A percentile compares a stretch with the other conserved stretches of the same genome.
phyloP scores from a whole-genome alignment of 2,329 filamentous ascomycete species.

The Paraconiothyrium brasiliense region DNA sequence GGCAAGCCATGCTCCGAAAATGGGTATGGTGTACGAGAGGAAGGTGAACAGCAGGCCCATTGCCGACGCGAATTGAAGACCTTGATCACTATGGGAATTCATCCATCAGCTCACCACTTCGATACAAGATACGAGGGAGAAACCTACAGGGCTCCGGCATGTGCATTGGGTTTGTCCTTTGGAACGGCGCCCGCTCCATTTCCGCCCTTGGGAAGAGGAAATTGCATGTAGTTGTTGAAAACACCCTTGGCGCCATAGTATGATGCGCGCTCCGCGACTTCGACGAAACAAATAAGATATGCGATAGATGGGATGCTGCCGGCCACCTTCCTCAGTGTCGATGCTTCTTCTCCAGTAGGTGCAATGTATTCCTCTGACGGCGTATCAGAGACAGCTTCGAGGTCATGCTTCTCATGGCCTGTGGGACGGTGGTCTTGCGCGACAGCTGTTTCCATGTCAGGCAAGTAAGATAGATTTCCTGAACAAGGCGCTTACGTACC shows the following conservation, averaged over 20 bases:
- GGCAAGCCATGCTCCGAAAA: slow-evolving; percentile 56
- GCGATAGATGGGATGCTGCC: slow-evolving; percentile 61
- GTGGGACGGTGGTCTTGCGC: neutral
- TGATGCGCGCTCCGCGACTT: slow-evolving; percentile 69
- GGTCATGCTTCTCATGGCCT: slow-evolving; percentile 1
- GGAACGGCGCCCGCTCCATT: slow-evolving; percentile 47
- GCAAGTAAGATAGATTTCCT: neutral
- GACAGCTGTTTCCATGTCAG: neutral
- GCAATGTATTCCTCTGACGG: slow-evolving; percentile 13
- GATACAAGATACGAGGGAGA: neutral
- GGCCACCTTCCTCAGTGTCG: slow-evolving; percentile 60
- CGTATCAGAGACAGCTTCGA: neutral
- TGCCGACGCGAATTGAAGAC: slow-evolving; percentile 63
- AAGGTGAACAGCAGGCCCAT: slow-evolving; percentile 65
- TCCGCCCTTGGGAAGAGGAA: slow-evolving; percentile 61
- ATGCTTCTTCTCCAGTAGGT: slow-evolving; percentile 59
- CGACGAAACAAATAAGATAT: slow-evolving; percentile 68
- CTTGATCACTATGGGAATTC: slow-evolving; percentile 54
- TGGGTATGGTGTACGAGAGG: slow-evolving; percentile 66
- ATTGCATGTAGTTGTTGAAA: slow-evolving; percentile 71
- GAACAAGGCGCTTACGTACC: neutral
- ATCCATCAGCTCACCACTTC: neutral
- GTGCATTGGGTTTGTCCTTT: slow-evolving; percentile 40
- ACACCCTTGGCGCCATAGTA: slow-evolving; percentile 67
- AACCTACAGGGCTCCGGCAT: slow-evolving; percentile 62